phyloP scores from a whole-genome alignment of 768 basidiomycete species.

The Boletus barrowsii region DNA sequence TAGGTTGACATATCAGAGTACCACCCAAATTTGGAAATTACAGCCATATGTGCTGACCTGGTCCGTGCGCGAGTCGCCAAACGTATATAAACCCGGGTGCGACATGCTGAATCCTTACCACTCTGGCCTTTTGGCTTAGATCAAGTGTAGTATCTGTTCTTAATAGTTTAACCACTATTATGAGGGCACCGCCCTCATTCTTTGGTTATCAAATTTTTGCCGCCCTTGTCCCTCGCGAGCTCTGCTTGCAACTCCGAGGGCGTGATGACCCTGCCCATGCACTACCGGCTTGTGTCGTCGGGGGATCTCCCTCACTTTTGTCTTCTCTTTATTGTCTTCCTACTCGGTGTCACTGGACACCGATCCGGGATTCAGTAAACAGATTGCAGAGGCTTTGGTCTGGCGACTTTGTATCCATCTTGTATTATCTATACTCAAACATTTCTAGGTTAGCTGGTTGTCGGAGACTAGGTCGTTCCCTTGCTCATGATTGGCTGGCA shows the following conservation, averaged over 20 bases:
- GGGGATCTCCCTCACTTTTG: conserved; percentile 40
- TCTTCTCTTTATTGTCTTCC: conserved; percentile 18
- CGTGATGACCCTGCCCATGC: conserved; percentile 41
- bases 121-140: conserved; percentile 65
- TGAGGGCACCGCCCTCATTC: conserved; percentile 51
- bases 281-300: conserved; percentile 56
- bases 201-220: conserved; percentile 49
- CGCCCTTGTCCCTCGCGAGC: conserved; percentile 27
- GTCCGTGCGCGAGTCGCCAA: conserved; percentile 6
- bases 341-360: not conserved
- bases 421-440: too few relatives aligned
- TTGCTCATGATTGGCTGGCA: too few relatives aligned
- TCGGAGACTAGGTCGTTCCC: too few relatives aligned
- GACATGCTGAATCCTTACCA: conserved; percentile 16
- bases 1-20: conserved; percentile 30
- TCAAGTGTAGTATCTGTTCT: conserved; percentile 80
- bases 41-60: not conserved
- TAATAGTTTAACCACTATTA: conserved; percentile 60
- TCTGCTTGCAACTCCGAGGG: conserved; percentile 43
- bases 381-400: not conserved
- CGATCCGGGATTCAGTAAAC: conserved; percentile 9
- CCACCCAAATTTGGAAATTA: not conserved
- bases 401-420: too few relatives aligned
- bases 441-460: too few relatives aligned
- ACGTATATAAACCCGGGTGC: conserved; percentile 1